A percentile compares a stretch with the other conserved stretches of the same genome.
Evolutionary conservation across 2,329 filamentous ascomycete genomes (phyloP).

Genomic region (Rhynchosporium graminicola): DNA sequence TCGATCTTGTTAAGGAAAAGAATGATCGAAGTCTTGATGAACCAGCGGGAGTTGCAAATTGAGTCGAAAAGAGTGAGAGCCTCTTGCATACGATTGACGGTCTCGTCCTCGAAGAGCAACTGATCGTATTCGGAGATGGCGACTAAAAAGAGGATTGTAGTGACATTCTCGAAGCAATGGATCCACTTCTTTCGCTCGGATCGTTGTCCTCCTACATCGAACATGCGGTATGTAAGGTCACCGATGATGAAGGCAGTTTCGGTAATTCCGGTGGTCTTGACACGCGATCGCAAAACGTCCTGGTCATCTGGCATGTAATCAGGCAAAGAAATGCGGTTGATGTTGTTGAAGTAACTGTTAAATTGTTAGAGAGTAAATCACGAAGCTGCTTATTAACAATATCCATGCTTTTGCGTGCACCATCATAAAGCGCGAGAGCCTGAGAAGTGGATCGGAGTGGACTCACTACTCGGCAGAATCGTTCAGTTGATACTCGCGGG

Average conservation of each 20-base stretch:
- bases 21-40: constrained; percentile 87
- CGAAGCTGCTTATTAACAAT: background rate
- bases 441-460: background rate
- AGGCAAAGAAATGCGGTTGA: constrained; percentile 72
- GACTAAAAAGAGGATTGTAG: constrained; percentile 88
- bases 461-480: constrained; percentile 93
- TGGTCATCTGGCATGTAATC: constrained; percentile 91
- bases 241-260: constrained; percentile 93
- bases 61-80: constrained; percentile 84
- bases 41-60: constrained; percentile 87
- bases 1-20: constrained; percentile 91
- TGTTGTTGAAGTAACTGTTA: constrained; percentile 76
- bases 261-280: constrained; percentile 94
- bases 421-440: background rate
- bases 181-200: constrained; percentile 81
- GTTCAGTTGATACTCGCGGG: constrained; percentile 83
- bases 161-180: constrained; percentile 77
- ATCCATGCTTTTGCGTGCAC: background rate
- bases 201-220: constrained; percentile 73
- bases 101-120: constrained; percentile 93
- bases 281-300: constrained; percentile 86
- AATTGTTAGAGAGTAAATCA: constrained; percentile 17
- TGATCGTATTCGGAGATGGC: constrained; percentile 97
- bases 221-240: constrained; percentile 93
- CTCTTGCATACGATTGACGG: constrained; percentile 94